These are phyloP conservation scores for Chrysoporthe puriensis DNA, from an alignment of 2,329 filamentous ascomycete genomes.

Conservation along the genomic window DNA sequence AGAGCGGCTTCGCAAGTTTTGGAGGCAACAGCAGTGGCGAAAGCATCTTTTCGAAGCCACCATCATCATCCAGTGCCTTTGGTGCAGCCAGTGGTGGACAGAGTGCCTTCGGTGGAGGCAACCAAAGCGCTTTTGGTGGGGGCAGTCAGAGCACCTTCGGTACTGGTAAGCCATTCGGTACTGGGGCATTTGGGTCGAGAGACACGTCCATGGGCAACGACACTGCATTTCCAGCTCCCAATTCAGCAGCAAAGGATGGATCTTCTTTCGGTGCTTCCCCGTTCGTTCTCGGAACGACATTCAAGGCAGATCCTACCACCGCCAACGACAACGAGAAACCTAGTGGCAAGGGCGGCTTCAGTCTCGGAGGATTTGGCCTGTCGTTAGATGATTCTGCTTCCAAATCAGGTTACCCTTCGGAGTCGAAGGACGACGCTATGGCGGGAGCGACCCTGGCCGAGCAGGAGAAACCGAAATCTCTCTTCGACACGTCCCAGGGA, in stretches of 20 bases:
- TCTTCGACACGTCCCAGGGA: constrained; percentile 36
- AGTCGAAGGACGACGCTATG: constrained; percentile 58
- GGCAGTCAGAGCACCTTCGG: constrained; percentile 16
- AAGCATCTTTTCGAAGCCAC: constrained; percentile 48
- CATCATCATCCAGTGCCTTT: constrained; percentile 38
- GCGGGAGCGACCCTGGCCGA: constrained; percentile 42
- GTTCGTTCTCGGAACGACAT: constrained; percentile 71
- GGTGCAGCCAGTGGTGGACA: constrained; percentile 31
- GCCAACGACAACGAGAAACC: constrained; percentile 62
- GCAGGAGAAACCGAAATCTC: constrained; percentile 43
- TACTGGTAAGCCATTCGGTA: constrained; percentile 23
- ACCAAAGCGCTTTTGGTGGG: constrained; percentile 17
- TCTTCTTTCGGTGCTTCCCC: constrained; percentile 53
- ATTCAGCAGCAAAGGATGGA: constrained; percentile 42
- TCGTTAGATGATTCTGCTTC: constrained; percentile 54
- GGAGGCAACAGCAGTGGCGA: constrained; percentile 40
- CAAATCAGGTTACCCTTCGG: constrained; percentile 36
- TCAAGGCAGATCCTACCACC: constrained; percentile 65
- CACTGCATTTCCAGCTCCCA: constrained; percentile 45
- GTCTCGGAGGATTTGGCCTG: constrained; percentile 59
- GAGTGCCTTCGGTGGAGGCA: constrained; percentile 21
- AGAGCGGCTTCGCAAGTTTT: constrained; percentile 59
- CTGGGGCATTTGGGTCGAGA: constrained; percentile 32
- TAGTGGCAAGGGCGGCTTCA: constrained; percentile 54
- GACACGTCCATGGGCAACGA: constrained; percentile 42